A percentile compares a stretch with the other conserved stretches of the same genome.
These are phyloP conservation scores for Calonectria pseudoturangicola DNA, from an alignment of 2,329 filamentous ascomycete species.

Conservation along the genomic window DNA sequence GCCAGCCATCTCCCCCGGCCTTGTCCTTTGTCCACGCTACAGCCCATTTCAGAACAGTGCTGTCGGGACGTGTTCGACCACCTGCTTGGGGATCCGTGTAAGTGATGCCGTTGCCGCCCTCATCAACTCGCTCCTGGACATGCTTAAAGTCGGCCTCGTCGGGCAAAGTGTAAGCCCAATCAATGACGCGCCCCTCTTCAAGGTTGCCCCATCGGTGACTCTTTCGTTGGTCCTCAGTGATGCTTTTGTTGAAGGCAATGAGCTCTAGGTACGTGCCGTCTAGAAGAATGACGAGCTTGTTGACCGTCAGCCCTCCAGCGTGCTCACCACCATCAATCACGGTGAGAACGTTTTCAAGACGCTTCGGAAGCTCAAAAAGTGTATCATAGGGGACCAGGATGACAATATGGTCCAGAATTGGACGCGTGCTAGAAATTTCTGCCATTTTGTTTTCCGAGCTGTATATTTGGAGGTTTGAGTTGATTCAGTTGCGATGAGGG, in stretches of 20 bases:
- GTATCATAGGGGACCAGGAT: constrained; percentile 74
- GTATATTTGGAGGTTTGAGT: constrained; percentile 24
- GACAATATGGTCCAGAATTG: constrained; percentile 77
- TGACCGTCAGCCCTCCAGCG: constrained; percentile 75
- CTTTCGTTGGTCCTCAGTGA: constrained; percentile 61
- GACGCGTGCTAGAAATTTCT: constrained; percentile 42
- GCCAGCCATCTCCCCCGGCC: constrained; percentile 53
- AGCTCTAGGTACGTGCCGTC: constrained; percentile 81
- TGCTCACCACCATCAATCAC: constrained; percentile 77
- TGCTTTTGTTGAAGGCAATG: constrained; percentile 74
- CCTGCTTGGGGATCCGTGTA: constrained; percentile 71
- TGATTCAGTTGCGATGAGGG: constrained; percentile 23
- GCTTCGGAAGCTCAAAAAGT: constrained; percentile 67
- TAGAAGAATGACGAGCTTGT: constrained; percentile 76
- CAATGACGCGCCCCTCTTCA: constrained; percentile 70
- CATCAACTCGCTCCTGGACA: constrained; percentile 61
- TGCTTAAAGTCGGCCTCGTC: constrained; percentile 59
- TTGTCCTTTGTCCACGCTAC: constrained; percentile 66
- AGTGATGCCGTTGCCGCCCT: constrained; percentile 57
- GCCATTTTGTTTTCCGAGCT: constrained; percentile 35
- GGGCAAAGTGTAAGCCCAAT: constrained; percentile 74
- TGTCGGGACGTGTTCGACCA: constrained; percentile 73
- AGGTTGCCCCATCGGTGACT: constrained; percentile 76
- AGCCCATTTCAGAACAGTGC: constrained; percentile 75
- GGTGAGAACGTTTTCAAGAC: constrained; percentile 72